Base-by-base conservation (phyloP, 1,284 basidiomycete genomes). In the Austroboletus niveus region DNA sequence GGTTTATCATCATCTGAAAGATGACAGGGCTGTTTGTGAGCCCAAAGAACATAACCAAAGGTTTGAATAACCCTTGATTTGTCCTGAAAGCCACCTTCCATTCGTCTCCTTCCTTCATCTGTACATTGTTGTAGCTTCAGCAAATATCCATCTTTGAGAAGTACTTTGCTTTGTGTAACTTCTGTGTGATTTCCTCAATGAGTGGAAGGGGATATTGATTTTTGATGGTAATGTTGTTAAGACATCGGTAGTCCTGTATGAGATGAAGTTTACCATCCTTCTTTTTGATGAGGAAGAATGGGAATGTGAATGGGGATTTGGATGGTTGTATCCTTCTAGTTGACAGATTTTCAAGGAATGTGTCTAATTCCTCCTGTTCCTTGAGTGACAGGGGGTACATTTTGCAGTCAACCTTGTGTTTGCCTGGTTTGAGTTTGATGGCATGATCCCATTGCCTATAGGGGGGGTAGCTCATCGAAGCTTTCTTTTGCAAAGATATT, bases 371-470 rank as follows among this genome's bases (percentile, higher is more conserved):
- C 7, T 36, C 12, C n/a, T 49, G 45, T 38, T 53, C 34, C 0
- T 9, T 4, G 0, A 24, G 27, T 7, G 34, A 29, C 1, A 53
- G 31, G 1, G 36, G 45, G 11, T 53, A 49, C 2, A 14, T 44
- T 17, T 53, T 53, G 14, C 48, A 50, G 10, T 53, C 30, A n/a
- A 38, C 29, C 2, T 8, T 10, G 9, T 49, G 42, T 12, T 39
- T 2, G 5, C 29, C 20, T 2, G 42, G 42, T 3, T 11, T 32
- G 5, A 51, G 31, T 17, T 51, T 31, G 3, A 51, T 46, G 1
- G 12, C 44, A 36, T 51, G 44, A 15, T 51, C 44, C 31, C 44
- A 51, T 2, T 36, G 30, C 3, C 27, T 17, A 7, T 27, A 4
- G 27, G 7, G 2, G 27, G 4, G 27, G 27, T 27, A 27, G 27